Base-by-base conservation (phyloP, 768 basidiomycete species). In the Kwoniella pini region DNA sequence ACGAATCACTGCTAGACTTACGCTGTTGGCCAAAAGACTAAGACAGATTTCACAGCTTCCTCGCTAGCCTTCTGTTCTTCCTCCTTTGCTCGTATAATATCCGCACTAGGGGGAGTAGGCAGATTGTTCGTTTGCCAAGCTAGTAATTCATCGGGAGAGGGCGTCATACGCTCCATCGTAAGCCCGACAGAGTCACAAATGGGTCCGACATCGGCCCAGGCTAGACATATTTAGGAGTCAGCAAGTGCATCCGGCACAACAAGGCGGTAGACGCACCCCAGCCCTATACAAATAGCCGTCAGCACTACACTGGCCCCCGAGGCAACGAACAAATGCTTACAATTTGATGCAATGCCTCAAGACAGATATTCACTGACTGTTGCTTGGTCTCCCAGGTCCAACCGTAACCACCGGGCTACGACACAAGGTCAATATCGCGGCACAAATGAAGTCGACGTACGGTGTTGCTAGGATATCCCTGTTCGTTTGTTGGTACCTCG, bases 321-420 rank as follows among this genome's bases (percentile, higher is more conserved):
- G 5, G 0, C 21, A 65, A n/a, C n/a, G n/a, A n/a, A n/a, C n/a
- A n/a, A n/a, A n/a, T n/a, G n/a, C 69, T 68, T 22, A 71, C 69
- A 24, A 69, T 26, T 46, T 71, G 70, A 56, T 71, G 65, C 17
- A 71, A 28, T 3, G 62, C 67, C 9, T 71, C 67, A 6, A 69
- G 21, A 53, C 67, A 69, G 4, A 21, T 11, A 27, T 56, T 46
- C 3, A 71, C 53, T 27, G 64, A 59, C 17, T 51, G 27, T 49
- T 67, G 61, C 48, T 71, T 71, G 17, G 57, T 40, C 19, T 64
- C 60, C 70, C 70, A 71, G 7, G 70, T 68, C 70, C 70, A 71
- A 21, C 67, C 70, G n/a, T 22, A 31, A 5, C 70, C 70, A 12
- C 67, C 70, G 36, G 59, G 70, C 63, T 70, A 31, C 10, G 22